A percentile compares a stretch with the other conserved stretches of the same genome.
phyloP scores from a whole-genome alignment of 208 protist genomes.

The Acanthamoeba culbertsoni region DNA sequence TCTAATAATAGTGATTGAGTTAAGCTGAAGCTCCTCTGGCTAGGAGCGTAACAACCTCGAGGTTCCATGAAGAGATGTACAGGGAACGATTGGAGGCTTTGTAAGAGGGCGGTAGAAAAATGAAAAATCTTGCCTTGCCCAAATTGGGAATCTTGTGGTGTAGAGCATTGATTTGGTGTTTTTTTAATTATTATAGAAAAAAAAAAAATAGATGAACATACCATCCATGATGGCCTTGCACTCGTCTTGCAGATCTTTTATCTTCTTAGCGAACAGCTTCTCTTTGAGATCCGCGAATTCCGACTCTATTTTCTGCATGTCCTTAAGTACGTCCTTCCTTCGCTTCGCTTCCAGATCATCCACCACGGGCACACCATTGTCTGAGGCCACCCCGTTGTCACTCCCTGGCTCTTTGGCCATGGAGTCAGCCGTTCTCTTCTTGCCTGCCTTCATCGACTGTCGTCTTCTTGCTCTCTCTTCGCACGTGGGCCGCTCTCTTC shows the following conservation, averaged over 20 bases:
- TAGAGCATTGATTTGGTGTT: no score
- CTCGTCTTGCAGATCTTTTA: conserved; percentile 70
- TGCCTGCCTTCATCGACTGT: background rate
- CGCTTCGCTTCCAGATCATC: conserved; percentile 64
- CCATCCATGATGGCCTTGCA: conserved; percentile 72
- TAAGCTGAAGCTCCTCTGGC: no score
- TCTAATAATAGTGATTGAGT: no score
- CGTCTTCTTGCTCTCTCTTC: background rate
- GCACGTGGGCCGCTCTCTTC: background rate
- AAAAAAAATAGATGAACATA: background rate
- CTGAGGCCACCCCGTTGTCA: background rate
- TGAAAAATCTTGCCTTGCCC: no score
- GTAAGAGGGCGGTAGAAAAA: no score
- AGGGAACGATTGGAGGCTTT: no score
- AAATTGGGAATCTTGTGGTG: no score
- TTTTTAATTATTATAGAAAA: no score
- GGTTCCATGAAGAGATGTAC: no score
- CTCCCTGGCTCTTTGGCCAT: background rate
- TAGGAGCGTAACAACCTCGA: no score
- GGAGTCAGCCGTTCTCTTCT: conserved; percentile 46
- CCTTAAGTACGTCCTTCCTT: conserved; percentile 60
- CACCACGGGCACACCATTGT: conserved; percentile 38
- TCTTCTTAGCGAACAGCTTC: conserved; percentile 73
- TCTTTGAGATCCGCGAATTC: conserved; percentile 77
- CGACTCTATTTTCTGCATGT: conserved; percentile 70